Conservation (phyloP, 371 early-diverging fungal species). For the Phascolomyces articulosus region DNA sequence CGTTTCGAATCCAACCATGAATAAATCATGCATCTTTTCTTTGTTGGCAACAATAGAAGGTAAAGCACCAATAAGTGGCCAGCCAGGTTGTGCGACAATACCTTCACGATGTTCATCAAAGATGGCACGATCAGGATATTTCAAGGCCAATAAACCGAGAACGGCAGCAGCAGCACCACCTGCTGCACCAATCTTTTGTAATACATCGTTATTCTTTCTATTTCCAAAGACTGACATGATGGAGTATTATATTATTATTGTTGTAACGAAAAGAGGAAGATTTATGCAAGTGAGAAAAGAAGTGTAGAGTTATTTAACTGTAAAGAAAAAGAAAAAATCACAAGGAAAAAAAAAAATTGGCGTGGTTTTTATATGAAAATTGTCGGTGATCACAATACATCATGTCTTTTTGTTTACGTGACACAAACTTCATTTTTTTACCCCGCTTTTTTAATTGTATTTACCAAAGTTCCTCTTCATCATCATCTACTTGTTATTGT, state of each 20-base stretch:
- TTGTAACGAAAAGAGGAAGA: neutral
- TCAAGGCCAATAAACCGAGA: constrained; percentile 28
- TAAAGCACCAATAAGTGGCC: constrained; percentile 33
- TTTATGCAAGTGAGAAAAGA: neutral
- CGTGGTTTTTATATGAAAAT: neutral
- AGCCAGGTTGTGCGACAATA: constrained; percentile 17
- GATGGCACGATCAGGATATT: constrained; percentile 35
- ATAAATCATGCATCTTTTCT: constrained; percentile 24
- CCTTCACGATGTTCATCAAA: constrained; percentile 29
- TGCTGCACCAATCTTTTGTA: constrained; percentile 4
- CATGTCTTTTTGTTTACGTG: neutral
- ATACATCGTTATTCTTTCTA: neutral
- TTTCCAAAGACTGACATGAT: neutral
- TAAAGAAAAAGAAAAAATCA: too few relatives aligned
- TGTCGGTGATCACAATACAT: neutral
- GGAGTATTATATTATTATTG: neutral
- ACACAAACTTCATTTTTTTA: neutral
- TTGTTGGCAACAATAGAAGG: constrained; percentile 19
- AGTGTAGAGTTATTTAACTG: neutral
- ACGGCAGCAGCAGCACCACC: constrained; percentile 20
- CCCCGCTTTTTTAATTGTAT: neutral
- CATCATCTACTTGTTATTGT: neutral
- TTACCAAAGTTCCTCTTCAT: too few relatives aligned
- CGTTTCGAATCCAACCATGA: constrained; percentile 9
- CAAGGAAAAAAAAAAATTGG: too few relatives aligned